phyloP scores from a whole-genome alignment of 805 yeast species.

The Nakazawaea laoshanensis region DNA sequence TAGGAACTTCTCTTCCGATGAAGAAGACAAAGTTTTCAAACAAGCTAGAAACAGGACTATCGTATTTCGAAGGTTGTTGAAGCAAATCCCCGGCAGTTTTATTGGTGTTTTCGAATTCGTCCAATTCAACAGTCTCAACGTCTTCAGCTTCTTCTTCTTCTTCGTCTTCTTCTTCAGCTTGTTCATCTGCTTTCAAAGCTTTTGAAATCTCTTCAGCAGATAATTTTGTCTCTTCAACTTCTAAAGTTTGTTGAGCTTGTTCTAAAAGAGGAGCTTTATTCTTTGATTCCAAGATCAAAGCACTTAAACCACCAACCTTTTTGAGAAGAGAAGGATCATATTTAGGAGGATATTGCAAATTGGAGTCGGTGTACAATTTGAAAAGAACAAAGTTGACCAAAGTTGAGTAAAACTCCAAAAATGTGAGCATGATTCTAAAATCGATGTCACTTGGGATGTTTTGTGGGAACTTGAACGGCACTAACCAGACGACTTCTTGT shows the following conservation, averaged over 20 bases:
- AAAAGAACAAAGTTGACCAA: constrained; percentile 79
- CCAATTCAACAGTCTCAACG: constrained; percentile 46
- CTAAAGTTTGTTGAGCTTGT: constrained; percentile 16
- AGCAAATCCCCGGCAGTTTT: constrained; percentile 63
- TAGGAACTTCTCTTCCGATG: constrained; percentile 92
- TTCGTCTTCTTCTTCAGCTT: constrained; percentile 26
- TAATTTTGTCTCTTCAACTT: constrained; percentile 27
- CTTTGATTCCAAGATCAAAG: constrained; percentile 64
- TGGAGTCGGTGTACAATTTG: constrained; percentile 79
- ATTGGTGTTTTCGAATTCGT: constrained; percentile 58
- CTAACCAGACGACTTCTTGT: constrained; percentile 92
- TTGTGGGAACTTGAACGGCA: constrained; percentile 95
- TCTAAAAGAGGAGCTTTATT: constrained; percentile 28
- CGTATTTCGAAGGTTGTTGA: constrained; percentile 58
- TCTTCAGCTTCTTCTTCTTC: constrained; percentile 29
- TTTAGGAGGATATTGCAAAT: constrained; percentile 85
- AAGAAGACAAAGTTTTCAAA: constrained; percentile 73
- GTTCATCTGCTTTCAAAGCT: constrained; percentile 48
- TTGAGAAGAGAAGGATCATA: constrained; percentile 65
- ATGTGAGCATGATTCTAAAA: constrained; percentile 93
- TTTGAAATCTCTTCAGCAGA: constrained; percentile 32
- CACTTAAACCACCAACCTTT: constrained; percentile 83
- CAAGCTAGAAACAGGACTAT: constrained; percentile 53
- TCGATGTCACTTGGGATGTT: constrained; percentile 91
- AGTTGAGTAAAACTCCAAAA: constrained; percentile 92